Evolutionary conservation across 2,329 filamentous ascomycete genomes (phyloP).

Genomic region (Fusarium duplospermum): DNA sequence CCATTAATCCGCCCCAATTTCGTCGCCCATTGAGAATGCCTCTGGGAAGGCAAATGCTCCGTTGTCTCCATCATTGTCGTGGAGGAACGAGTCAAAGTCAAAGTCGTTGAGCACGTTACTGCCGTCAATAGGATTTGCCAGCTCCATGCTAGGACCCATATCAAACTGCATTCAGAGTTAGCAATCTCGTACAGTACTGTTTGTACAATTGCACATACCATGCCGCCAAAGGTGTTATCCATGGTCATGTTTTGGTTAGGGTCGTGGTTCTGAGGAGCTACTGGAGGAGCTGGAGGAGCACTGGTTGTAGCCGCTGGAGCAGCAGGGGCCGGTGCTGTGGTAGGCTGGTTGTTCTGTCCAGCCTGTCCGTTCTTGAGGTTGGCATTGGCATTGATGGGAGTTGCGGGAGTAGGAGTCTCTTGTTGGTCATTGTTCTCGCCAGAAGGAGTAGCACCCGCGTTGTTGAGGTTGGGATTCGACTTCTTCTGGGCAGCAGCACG

Average conservation of each 20-base stretch:
- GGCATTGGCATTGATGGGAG: slow-evolving; percentile 61
- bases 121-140: slow-evolving; percentile 65
- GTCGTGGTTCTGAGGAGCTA: slow-evolving; percentile 28
- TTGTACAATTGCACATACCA: slow-evolving; percentile 53
- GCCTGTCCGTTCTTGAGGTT: slow-evolving; percentile 56
- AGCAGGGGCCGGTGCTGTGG: slow-evolving; percentile 44
- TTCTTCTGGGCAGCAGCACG: slow-evolving; percentile 72
- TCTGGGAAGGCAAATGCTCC: slow-evolving; percentile 66
- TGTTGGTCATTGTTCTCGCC: slow-evolving; percentile 67
- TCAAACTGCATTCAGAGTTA: slow-evolving; percentile 50
- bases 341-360: slow-evolving; percentile 48
- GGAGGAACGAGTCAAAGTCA: slow-evolving; percentile 75
- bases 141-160: slow-evolving; percentile 62
- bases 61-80: slow-evolving; percentile 63
- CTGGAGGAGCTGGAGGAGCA: slow-evolving; percentile 42
- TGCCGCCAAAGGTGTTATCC: slow-evolving; percentile 53
- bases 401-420: slow-evolving; percentile 70
- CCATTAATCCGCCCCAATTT: slow-evolving; percentile 68
- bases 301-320: slow-evolving; percentile 48
- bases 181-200: slow-evolving; percentile 12
- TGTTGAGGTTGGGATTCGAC: slow-evolving; percentile 66
- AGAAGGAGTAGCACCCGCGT: slow-evolving; percentile 64
- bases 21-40: slow-evolving; percentile 64
- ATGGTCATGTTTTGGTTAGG: slow-evolving; percentile 57
- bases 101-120: slow-evolving; percentile 73